Conservation (phyloP, 2,329 filamentous ascomycete species). For the Diaporthe sp. region DNA sequence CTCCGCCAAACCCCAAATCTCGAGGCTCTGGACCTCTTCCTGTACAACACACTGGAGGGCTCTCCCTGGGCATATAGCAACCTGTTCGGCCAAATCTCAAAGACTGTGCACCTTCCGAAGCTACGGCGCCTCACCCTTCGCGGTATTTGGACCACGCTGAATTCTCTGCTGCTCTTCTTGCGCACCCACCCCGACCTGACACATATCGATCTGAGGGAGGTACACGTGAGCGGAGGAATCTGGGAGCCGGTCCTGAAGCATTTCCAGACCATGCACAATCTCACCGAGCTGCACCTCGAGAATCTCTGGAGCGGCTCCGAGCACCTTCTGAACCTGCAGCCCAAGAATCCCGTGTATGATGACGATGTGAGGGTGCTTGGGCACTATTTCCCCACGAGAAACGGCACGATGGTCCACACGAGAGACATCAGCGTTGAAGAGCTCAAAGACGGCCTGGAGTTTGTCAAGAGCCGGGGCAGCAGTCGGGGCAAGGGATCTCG, state of each 20-base stretch:
- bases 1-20: slow-evolving; percentile 28
- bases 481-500: slow-evolving; percentile 16
- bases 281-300: slow-evolving; percentile 22
- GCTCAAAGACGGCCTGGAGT: neutral
- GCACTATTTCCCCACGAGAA: neutral
- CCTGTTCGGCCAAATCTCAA: slow-evolving; percentile 2
- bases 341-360: neutral
- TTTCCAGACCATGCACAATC: neutral
- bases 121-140: slow-evolving; percentile 25
- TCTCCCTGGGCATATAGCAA: neutral
- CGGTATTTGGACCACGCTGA: neutral
- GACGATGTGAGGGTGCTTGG: neutral
- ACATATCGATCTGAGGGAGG: slow-evolving; percentile 12
- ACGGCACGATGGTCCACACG: slow-evolving; percentile 20
- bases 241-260: slow-evolving; percentile 12
- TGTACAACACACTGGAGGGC: slow-evolving; percentile 24
- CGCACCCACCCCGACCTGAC: neutral
- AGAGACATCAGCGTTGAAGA: slow-evolving; percentile 11
- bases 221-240: neutral
- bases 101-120: neutral
- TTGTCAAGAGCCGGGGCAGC: slow-evolving; percentile 1
- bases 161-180: slow-evolving; percentile 3
- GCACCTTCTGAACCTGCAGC: slow-evolving; percentile 22
- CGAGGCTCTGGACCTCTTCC: slow-evolving; percentile 10
- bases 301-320: slow-evolving; percentile 24